A percentile compares a stretch with the other conserved stretches of the same genome.
Conservation (phyloP, 441 rosid genomes). For the Codiaeum variegatum region DNA sequence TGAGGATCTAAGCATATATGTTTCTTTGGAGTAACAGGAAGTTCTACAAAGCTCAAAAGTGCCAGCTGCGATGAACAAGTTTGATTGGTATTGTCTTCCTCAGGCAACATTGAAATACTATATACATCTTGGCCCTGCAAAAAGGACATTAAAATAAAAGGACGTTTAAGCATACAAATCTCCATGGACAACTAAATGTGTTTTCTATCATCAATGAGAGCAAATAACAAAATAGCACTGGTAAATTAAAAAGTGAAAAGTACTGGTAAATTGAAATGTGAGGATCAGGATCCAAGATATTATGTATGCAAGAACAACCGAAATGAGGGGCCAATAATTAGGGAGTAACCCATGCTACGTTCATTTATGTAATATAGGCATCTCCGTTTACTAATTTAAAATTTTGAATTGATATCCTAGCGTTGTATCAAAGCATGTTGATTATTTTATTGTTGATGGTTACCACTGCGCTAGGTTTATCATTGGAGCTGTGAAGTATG, state of each 20-base stretch:
- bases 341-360: background rate
- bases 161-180: background rate
- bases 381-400: constrained; percentile 5
- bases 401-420: background rate
- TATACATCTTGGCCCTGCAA: constrained; percentile 63
- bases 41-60: constrained; percentile 58
- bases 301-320: background rate
- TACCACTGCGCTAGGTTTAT: background rate
- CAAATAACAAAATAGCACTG: background rate
- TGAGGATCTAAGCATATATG: constrained; percentile 49
- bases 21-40: constrained; percentile 55
- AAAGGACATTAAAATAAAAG: constrained; percentile 10
- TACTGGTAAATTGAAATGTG: background rate
- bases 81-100: constrained; percentile 40
- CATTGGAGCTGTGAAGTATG: background rate
- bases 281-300: background rate
- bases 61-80: constrained; percentile 49
- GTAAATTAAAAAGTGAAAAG: background rate
- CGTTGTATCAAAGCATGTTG: background rate
- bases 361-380: background rate
- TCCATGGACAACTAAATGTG: background rate
- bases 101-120: constrained; percentile 65
- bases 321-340: background rate
- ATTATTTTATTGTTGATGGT: background rate
- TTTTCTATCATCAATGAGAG: background rate